A percentile compares a stretch with the other conserved stretches of the same genome.
phyloP scores from a whole-genome alignment of 345 rosid genomes.

The Boechera divaricarpa region DNA sequence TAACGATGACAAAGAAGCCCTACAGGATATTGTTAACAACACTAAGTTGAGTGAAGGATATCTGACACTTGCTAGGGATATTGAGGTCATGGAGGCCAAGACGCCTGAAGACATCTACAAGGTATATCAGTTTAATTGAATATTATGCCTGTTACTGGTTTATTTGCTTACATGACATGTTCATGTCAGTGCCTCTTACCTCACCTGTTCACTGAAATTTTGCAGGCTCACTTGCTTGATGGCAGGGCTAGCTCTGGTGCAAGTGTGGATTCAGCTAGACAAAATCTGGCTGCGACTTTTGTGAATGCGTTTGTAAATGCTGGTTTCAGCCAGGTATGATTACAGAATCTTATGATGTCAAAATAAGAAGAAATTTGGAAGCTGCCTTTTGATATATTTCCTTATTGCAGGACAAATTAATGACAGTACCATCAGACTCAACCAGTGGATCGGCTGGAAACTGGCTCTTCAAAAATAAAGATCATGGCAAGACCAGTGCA shows the following conservation, averaged over 20 bases:
- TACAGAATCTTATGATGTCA: constrained; percentile 40
- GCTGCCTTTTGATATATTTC: constrained; percentile 21
- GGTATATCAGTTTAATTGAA: constrained; percentile 50
- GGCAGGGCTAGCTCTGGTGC: constrained; percentile 82
- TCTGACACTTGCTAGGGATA: constrained; percentile 95
- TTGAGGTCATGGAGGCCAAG: constrained; percentile 99
- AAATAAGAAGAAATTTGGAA: neutral
- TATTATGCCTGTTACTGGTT: neutral
- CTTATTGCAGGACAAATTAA: constrained; percentile 77
- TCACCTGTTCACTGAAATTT: constrained; percentile 33
- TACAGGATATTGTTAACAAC: constrained; percentile 88
- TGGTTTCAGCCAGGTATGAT: constrained; percentile 90
- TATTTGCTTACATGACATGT: constrained; percentile 14
- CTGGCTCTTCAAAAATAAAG: constrained; percentile 70
- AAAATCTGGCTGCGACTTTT: constrained; percentile 96
- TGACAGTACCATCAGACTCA: constrained; percentile 85
- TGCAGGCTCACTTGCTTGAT: constrained; percentile 92
- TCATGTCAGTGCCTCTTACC: constrained; percentile 21
- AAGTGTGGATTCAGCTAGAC: constrained; percentile 91
- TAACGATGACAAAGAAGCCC: constrained; percentile 62
- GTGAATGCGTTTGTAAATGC: constrained; percentile 99
- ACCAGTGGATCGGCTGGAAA: constrained; percentile 70
- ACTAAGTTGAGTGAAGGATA: constrained; percentile 84
- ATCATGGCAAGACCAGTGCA: constrained; percentile 84
- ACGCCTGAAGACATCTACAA: constrained; percentile 96